A percentile compares a stretch with the other conserved stretches of the same genome.
phyloP scores from a whole-genome alignment of 257 asterid species.

The Forsythia suspensa region DNA sequence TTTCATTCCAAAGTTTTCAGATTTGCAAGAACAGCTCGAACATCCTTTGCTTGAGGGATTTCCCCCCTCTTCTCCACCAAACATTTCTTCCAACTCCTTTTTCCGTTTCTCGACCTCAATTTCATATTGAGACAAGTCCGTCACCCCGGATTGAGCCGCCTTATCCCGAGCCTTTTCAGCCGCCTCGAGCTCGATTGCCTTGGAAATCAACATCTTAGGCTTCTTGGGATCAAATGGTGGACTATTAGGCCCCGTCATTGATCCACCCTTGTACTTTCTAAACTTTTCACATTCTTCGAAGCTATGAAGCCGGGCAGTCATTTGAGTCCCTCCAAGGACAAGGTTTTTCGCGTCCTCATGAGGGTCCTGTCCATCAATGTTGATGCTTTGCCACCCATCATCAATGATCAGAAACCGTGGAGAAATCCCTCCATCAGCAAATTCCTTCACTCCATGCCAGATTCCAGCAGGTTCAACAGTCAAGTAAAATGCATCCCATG shows the following conservation, averaged over 20 bases:
- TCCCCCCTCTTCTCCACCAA: conserved; percentile 6
- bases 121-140: conserved; percentile 22
- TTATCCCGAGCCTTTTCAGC: conserved; percentile 34
- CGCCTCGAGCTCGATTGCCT: conserved; percentile 35
- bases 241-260: conserved; percentile 8
- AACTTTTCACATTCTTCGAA: conserved; percentile 32
- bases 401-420: conserved; percentile 33
- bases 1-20: conserved; percentile 6
- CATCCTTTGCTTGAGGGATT: background rate
- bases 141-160: conserved; percentile 25
- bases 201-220: conserved; percentile 33
- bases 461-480: conserved; percentile 8
- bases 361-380: conserved; percentile 20
- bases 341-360: conserved; percentile 27
- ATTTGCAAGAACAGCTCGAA: conserved; percentile 2
- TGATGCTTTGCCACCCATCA: conserved; percentile 39
- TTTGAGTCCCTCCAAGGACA: conserved; percentile 31
- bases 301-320: conserved; percentile 35
- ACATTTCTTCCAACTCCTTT: conserved; percentile 27
- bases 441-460: conserved; percentile 16
- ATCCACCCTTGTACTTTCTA: conserved; percentile 21
- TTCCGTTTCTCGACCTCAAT: conserved; percentile 18
- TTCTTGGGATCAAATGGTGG: conserved; percentile 26
- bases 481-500: conserved; percentile 16
- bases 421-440: conserved; percentile 25